Conservation (phyloP, 257 asterid species). For the Solanum infundibuliforme region DNA sequence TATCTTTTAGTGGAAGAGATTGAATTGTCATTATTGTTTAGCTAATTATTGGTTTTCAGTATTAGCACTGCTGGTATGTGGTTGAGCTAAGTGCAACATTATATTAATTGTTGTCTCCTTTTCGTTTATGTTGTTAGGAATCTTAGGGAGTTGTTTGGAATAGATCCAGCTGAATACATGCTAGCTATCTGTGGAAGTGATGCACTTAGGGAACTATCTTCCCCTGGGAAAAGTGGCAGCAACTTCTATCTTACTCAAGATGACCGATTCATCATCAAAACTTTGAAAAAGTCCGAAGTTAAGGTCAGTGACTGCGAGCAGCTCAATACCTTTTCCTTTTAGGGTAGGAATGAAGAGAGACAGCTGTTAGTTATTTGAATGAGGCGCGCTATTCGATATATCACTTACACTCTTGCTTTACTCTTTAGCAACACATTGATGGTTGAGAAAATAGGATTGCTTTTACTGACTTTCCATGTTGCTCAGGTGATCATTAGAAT, state of each 20-base stretch:
- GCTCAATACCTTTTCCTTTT: background rate
- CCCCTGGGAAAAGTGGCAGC: constrained; percentile 30
- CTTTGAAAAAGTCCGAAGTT: constrained; percentile 20
- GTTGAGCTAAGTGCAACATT: background rate
- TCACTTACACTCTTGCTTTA: background rate
- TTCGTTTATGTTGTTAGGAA: background rate
- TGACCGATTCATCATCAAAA: constrained; percentile 22
- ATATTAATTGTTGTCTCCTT: background rate
- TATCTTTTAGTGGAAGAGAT: background rate
- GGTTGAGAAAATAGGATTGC: background rate
- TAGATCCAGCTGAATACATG: constrained; percentile 25
- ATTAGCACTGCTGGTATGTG: background rate
- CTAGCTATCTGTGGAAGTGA: constrained; percentile 19
- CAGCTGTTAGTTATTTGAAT: background rate
- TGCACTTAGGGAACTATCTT: constrained; percentile 20
- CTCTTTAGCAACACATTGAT: background rate
- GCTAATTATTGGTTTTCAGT: background rate
- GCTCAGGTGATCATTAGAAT: constrained; percentile 17
- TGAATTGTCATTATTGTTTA: background rate
- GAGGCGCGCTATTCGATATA: background rate
- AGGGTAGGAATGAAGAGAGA: background rate
- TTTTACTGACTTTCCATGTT: background rate
- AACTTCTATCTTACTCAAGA: constrained; percentile 17
- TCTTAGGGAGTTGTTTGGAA: constrained; percentile 16
- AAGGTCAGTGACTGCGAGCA: constrained; percentile 9